These are phyloP conservation scores for Didymella sp. DNA, from an alignment of 2,329 filamentous ascomycete genomes.

Conservation along the genomic window DNA sequence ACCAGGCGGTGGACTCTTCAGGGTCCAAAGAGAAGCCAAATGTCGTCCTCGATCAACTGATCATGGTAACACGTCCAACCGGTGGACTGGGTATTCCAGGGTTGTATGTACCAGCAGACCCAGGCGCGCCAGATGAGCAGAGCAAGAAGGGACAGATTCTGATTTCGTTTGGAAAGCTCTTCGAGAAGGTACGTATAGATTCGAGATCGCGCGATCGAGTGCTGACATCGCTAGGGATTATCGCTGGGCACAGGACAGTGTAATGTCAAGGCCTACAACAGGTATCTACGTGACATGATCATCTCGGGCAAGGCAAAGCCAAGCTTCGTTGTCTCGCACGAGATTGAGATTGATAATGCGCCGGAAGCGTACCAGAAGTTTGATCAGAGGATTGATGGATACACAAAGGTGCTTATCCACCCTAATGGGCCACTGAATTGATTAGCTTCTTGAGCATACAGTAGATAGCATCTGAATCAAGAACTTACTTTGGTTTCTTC, in stretches of 20 bases:
- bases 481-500: conserved; percentile 2
- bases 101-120: conserved; percentile 62
- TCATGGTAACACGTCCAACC: conserved; percentile 66
- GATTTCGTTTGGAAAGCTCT: conserved; percentile 71
- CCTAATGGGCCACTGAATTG: conserved; percentile 58
- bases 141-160: conserved; percentile 69
- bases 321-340: conserved; percentile 70
- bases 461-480: neutral
- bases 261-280: conserved; percentile 73
- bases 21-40: conserved; percentile 68
- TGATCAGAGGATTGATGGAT: conserved; percentile 69
- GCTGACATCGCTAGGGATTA: conserved; percentile 57
- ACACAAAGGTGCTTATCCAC: conserved; percentile 72
- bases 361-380: conserved; percentile 70
- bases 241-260: conserved; percentile 68
- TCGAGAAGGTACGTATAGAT: conserved; percentile 63
- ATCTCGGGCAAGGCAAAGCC: conserved; percentile 69
- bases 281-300: conserved; percentile 70
- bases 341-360: conserved; percentile 68
- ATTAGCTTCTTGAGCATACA: conserved; percentile 17
- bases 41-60: conserved; percentile 69
- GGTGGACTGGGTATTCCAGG: conserved; percentile 69
- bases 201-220: neutral
- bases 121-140: conserved; percentile 67
- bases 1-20: conserved; percentile 64